A percentile compares a stretch with the other conserved stretches of the same genome.
Conservation (phyloP, 202 grass and related monocot species). For the Brachypodium distachyon region DNA sequence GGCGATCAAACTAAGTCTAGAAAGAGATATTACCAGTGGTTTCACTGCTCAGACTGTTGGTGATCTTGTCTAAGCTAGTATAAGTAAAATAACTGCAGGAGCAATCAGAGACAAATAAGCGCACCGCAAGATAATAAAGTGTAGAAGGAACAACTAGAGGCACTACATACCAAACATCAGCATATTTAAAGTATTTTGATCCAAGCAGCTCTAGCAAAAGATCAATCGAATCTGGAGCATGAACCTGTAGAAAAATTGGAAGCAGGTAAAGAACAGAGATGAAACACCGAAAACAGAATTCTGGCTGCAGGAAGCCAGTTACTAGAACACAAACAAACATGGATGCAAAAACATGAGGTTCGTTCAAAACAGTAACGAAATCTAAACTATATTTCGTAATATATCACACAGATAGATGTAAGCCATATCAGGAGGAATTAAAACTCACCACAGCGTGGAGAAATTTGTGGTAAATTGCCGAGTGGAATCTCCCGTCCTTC, state of each 20-base stretch:
- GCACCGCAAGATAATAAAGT: neutral
- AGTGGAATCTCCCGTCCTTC: slow-evolving; percentile 70
- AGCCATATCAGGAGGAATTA: neutral
- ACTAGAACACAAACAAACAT: neutral
- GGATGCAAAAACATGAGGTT: neutral
- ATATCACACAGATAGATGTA: neutral
- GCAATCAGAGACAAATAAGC: slow-evolving; percentile 14
- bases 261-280: neutral
- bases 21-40: slow-evolving; percentile 27
- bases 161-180: slow-evolving; percentile 74
- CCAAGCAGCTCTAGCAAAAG: slow-evolving; percentile 64
- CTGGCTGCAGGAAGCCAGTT: neutral
- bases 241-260: slow-evolving; percentile 36
- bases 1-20: neutral
- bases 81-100: slow-evolving; percentile 85
- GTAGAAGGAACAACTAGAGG: neutral
- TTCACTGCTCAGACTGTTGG: slow-evolving; percentile 45
- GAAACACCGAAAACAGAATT: neutral
- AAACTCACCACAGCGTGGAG: slow-evolving; percentile 54
- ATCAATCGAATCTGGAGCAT: slow-evolving; percentile 42
- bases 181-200: slow-evolving; percentile 67
- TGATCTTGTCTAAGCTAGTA: slow-evolving; percentile 74
- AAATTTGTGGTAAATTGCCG: slow-evolving; percentile 68
- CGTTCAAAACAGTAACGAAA: neutral
- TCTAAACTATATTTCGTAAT: neutral